phyloP scores from a whole-genome alignment of 2,329 filamentous ascomycete genomes.

The Helicocarpus griseus region DNA sequence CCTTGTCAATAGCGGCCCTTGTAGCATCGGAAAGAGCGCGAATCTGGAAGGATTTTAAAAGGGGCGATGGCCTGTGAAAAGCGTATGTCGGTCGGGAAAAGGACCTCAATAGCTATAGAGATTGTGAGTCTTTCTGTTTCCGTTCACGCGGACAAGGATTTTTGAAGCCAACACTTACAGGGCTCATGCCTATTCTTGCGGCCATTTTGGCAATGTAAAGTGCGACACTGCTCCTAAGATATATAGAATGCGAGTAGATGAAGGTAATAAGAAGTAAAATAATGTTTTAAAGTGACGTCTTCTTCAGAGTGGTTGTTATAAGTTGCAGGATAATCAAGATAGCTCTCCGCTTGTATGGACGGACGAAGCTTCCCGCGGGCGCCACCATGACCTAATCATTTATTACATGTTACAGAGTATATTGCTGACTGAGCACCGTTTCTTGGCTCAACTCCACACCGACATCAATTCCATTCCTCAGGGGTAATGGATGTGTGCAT shows the following conservation, averaged over 20 bases:
- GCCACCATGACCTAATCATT: too few species aligned
- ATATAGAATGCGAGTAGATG: not conserved
- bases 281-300: too few species aligned
- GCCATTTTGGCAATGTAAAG: not conserved
- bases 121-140: not conserved
- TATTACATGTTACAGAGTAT: too few species aligned
- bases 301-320: too few species aligned
- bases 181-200: not conserved
- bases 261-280: not conserved
- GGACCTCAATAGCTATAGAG: slow-evolving; percentile 3
- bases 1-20: slow-evolving; percentile 76
- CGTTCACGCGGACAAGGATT: not conserved
- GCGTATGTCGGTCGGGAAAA: slow-evolving; percentile 3
- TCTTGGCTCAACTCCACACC: too few species aligned
- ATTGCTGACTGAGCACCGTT: too few species aligned
- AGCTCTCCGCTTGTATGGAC: too few species aligned
- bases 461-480: too few species aligned
- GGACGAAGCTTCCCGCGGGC: too few species aligned
- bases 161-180: not conserved
- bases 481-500: too few species aligned
- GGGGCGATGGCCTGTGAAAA: not conserved
- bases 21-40: slow-evolving; percentile 68
- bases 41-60: slow-evolving; percentile 6
- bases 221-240: not conserved
- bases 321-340: too few species aligned